Evolutionary conservation across 192 early-diverging fungal species (phyloP).

Genomic region (Funneliformis geosporum): DNA sequence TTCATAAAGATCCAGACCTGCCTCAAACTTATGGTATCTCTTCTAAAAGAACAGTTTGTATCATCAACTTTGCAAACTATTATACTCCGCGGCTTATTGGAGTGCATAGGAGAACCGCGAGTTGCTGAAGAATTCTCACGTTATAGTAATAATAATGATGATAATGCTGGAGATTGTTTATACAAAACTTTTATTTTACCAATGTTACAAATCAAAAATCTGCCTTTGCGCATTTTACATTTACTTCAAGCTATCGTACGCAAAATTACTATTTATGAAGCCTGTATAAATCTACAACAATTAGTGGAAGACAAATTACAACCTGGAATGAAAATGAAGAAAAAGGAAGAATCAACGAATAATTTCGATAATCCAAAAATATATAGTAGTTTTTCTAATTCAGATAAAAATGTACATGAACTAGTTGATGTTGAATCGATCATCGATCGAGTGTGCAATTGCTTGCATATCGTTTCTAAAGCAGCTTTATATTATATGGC

Average conservation of each 20-base stretch:
- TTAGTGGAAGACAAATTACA: conserved; percentile 25
- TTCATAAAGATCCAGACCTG: neutral
- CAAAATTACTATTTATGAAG: conserved; percentile 32
- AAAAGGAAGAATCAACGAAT: neutral
- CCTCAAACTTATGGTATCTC: conserved; percentile 9
- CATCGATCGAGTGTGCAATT: conserved; percentile 7
- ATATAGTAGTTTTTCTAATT: neutral
- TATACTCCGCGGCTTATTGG: conserved; percentile 24
- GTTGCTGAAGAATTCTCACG: conserved; percentile 31
- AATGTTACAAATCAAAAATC: conserved; percentile 7
- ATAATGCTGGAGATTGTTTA: neutral
- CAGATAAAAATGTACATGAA: conserved; percentile 10
- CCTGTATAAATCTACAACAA: conserved; percentile 22
- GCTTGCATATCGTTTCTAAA: conserved; percentile 26
- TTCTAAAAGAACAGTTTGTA: conserved; percentile 13
- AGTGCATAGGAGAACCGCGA: conserved; percentile 32
- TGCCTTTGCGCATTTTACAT: conserved; percentile 20
- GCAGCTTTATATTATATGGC: conserved; percentile 27
- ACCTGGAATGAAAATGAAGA: conserved; percentile 17
- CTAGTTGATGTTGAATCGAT: conserved; percentile 6
- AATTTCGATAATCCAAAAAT: neutral
- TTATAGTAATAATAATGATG: conserved; percentile 13
- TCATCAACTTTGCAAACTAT: conserved; percentile 25
- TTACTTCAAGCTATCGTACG: conserved; percentile 26
- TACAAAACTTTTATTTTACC: conserved; percentile 29